A percentile compares a stretch with the other conserved stretches of the same genome.
Evolutionary conservation across 2,329 filamentous ascomycete species (phyloP).

Genomic region (Monosporascus sp.): DNA sequence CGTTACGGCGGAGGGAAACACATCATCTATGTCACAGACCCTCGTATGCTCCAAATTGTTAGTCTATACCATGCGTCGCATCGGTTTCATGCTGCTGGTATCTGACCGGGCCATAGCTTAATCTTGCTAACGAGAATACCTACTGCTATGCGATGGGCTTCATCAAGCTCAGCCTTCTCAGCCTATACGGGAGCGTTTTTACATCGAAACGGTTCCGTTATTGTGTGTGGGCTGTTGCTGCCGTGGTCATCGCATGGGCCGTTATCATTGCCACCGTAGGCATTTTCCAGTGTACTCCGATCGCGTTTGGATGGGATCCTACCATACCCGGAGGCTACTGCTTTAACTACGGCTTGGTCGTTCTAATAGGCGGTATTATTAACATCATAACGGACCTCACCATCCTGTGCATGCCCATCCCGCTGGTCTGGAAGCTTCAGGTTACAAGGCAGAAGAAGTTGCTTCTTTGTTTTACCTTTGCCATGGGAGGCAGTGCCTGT

Average conservation of each 20-base stretch:
- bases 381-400: conserved; percentile 10
- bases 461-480: conserved; percentile 8
- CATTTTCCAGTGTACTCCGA: conserved; percentile 13
- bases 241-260: not conserved
- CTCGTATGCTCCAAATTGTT: conserved; percentile 8
- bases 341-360: conserved; percentile 6
- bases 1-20: conserved; percentile 6
- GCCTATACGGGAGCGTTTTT: conserved; percentile 6
- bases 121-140: conserved; percentile 5
- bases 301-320: conserved; percentile 8
- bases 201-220: conserved; percentile 1
- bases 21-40: conserved; percentile 5
- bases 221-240: not conserved
- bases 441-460: conserved; percentile 2
- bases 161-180: conserved; percentile 6
- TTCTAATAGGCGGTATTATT: conserved; percentile 5
- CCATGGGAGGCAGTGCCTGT: conserved; percentile 9
- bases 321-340: conserved; percentile 1
- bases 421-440: conserved; percentile 7
- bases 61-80: not conserved
- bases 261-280: conserved; percentile 6
- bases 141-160: conserved; percentile 5
- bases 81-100: not conserved
- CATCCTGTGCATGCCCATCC: conserved; percentile 8
- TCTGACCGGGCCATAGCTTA: conserved; percentile 1